Base-by-base conservation (phyloP, 2,329 filamentous ascomycete genomes). In the Fusarium humuli region DNA sequence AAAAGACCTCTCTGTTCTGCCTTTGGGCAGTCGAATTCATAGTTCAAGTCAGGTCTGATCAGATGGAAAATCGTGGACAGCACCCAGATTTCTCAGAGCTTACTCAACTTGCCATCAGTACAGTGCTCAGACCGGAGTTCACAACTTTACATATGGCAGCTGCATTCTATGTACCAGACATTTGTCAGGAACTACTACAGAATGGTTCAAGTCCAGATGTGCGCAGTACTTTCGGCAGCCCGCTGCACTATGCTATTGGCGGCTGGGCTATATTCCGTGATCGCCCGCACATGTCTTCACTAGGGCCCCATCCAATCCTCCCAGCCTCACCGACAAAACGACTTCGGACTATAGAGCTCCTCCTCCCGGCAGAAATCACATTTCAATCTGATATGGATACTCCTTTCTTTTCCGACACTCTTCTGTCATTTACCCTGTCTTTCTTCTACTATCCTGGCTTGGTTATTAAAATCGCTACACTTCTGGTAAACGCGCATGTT, bases 31-130 rank as follows among this genome's bases (percentile, higher is more conserved):
- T 37, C 5, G 2, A 11, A 18, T 18, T 37, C 16, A 11, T 37
- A 4, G 3, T 37, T 6, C 9, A 18, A 6, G 5, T 18, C 8
- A 37, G 32, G 18, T 4, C 5, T 1, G 5, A 18, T 5, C 0
- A 18, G 32, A 34, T 10, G 8, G 0, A 10, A 6, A 0, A 2
- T 2, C 5, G 9, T 18, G 9, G 1, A 18, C 0, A 18, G 9
- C 9, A 2, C 3, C 32, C 1, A 11, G 4, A 18, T 1, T 0
- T 37, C 5, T 4, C 32, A 0, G 9, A 37, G 0, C 8, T 37
- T 11, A 6, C 1, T 37, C 32, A 2, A 6, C 9, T 18, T 18
- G 32, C 32, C 9, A 3, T 37, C 16, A 37, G 5, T 18, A 37
- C 32, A 4, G 32, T 37, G 32, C 32, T 37, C 5, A 37, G 32